Conservation (phyloP, 371 early-diverging fungal species). For the Rhizomucor pusillus region DNA sequence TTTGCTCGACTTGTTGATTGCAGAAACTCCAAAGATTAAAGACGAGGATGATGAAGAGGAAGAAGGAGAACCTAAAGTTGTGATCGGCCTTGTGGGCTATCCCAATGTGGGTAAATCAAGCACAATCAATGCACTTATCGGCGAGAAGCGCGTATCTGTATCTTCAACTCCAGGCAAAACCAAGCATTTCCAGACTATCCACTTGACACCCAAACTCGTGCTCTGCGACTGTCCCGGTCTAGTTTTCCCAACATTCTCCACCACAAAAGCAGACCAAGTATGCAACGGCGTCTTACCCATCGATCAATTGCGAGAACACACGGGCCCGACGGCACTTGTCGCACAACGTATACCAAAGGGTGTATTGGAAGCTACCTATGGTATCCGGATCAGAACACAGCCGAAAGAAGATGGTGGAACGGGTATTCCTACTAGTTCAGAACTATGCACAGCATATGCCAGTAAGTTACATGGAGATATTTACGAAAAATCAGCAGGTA, state of each 20-base stretch:
- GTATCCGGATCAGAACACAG: constrained; percentile 79
- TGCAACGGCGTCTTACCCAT: constrained; percentile 98
- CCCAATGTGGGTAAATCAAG: constrained; percentile 99
- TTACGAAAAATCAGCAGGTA: not conserved
- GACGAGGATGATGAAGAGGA: constrained; percentile 17
- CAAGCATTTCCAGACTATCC: constrained; percentile 98
- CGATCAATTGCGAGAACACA: constrained; percentile 96
- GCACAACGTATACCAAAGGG: constrained; percentile 85
- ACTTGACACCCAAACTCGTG: constrained; percentile 76
- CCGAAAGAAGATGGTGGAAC: constrained; percentile 80
- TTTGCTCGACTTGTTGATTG: constrained; percentile 43
- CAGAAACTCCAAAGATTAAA: constrained; percentile 32
- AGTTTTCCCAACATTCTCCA: constrained; percentile 99
- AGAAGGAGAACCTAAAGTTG: constrained; percentile 52
- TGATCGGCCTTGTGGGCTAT: constrained; percentile 98
- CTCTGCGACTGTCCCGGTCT: constrained; percentile 99
- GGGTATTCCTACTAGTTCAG: constrained; percentile 81
- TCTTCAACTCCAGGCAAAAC: constrained; percentile 99
- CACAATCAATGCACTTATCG: constrained; percentile 97
- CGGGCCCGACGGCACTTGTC: constrained; percentile 85
- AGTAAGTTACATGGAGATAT: constrained; percentile 20
- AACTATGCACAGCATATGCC: constrained; percentile 78
- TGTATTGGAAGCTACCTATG: constrained; percentile 90
- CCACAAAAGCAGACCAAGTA: constrained; percentile 98
- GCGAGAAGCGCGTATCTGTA: constrained; percentile 95